Evolutionary conservation across 805 yeast genomes (phyloP).

Genomic region (Yarrowia sp.): DNA sequence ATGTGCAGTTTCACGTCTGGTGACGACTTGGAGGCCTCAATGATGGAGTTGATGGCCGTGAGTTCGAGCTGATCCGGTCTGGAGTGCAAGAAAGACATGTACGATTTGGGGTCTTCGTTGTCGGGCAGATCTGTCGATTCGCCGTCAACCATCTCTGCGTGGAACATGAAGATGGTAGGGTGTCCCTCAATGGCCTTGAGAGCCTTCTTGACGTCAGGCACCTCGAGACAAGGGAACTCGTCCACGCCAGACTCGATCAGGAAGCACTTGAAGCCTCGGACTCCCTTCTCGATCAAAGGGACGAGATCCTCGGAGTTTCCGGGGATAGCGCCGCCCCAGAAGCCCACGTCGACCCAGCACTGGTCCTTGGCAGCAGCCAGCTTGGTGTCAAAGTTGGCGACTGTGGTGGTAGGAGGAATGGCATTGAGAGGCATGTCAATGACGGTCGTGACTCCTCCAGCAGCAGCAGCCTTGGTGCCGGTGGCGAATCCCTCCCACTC

Average conservation of each 20-base stretch:
- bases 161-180: conserved; percentile 84
- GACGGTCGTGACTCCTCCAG: conserved; percentile 96
- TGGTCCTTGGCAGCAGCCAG: conserved; percentile 79
- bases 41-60: conserved; percentile 77
- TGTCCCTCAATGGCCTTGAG: conserved; percentile 66
- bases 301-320: conserved; percentile 69
- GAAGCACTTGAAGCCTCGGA: conserved; percentile 92
- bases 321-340: conserved; percentile 97
- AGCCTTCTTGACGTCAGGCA: conserved; percentile 69
- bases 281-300: conserved; percentile 84
- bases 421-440: conserved; percentile 97
- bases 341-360: conserved; percentile 91
- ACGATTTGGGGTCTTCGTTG: conserved; percentile 62
- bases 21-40: conserved; percentile 60
- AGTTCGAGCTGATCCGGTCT: conserved; percentile 90
- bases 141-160: conserved; percentile 75
- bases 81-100: conserved; percentile 77
- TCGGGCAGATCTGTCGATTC: conserved; percentile 41
- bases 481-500: conserved; percentile 99
- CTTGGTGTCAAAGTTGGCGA: conserved; percentile 76
- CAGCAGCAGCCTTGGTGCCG: conserved; percentile 92
- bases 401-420: conserved; percentile 91
- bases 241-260: conserved; percentile 95
- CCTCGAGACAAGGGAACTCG: conserved; percentile 84
- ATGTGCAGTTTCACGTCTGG: conserved; percentile 67